phyloP scores from a whole-genome alignment of 2,329 filamentous ascomycete species.

The Triangularia verruculosa region DNA sequence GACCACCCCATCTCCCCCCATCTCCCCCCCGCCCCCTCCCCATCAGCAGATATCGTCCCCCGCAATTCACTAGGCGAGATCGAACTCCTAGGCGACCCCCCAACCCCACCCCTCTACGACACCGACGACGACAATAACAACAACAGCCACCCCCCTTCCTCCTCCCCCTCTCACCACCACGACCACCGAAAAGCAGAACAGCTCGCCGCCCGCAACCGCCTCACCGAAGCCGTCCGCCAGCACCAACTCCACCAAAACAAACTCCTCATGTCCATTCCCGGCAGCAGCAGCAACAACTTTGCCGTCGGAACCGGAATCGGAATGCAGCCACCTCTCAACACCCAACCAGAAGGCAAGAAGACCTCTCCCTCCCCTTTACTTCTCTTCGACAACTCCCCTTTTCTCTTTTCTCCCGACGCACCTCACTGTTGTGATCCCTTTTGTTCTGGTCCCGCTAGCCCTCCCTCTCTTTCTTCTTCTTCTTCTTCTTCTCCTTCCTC shows the following conservation, averaged over 20 bases:
- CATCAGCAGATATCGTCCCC: conserved; percentile 56
- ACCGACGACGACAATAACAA: conserved; percentile 52
- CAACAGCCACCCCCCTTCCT: conserved; percentile 41
- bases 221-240: conserved; percentile 60
- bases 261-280: conserved; percentile 45
- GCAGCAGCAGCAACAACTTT: background rate
- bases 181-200: conserved; percentile 57
- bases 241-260: conserved; percentile 55
- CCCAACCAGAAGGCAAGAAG: background rate
- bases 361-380: background rate
- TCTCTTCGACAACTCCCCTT: background rate
- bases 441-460: background rate
- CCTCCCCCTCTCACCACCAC: conserved; percentile 46
- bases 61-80: conserved; percentile 62
- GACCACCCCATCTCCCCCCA: conserved; percentile 3
- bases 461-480: too few relatives aligned
- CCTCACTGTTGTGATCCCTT: background rate
- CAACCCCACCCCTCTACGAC: conserved; percentile 51
- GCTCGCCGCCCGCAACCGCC: conserved; percentile 58
- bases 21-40: conserved; percentile 34
- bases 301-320: conserved; percentile 57
- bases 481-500: background rate
- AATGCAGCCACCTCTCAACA: conserved; percentile 24
- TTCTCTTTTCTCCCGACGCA: background rate
- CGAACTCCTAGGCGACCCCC: conserved; percentile 51